Conservation (phyloP, 139 green algal species). For the Diplosphaera chodatii region DNA sequence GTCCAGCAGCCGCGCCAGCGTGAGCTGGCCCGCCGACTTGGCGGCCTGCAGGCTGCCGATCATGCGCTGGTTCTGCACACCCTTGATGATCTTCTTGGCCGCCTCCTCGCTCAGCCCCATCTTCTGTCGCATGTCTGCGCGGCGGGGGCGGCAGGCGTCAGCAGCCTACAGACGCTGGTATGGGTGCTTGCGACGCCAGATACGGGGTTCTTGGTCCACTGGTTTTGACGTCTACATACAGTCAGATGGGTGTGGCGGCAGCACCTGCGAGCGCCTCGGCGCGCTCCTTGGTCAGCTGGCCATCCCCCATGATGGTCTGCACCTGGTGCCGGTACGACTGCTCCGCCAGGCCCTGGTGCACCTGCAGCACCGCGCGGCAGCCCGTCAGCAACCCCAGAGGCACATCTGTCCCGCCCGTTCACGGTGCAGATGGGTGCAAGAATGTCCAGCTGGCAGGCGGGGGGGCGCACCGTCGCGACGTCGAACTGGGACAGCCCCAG, state of each 20-base stretch:
- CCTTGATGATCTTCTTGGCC: constrained; percentile 78
- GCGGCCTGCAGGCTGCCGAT: constrained; percentile 34
- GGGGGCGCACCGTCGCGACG: background rate
- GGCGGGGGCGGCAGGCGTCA: no score
- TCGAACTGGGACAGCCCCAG: constrained; percentile 68
- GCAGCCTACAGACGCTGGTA: no score
- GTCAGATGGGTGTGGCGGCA: no score
- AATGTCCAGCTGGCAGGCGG: no score
- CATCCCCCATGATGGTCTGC: constrained; percentile 19
- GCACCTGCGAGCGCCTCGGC: background rate
- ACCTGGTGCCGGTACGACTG: constrained; percentile 84
- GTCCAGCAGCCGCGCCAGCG: constrained; percentile 53
- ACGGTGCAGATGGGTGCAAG: no score
- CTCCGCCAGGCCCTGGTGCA: constrained; percentile 85
- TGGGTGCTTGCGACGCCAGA: no score
- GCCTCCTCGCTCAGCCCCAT: constrained; percentile 78
- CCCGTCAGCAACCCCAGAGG: no score
- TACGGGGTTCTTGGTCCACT: no score
- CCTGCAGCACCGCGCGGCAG: no score
- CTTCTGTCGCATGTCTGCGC: constrained; percentile 56
- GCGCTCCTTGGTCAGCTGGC: background rate
- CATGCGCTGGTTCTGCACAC: constrained; percentile 55
- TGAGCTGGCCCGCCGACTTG: constrained; percentile 55
- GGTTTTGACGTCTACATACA: no score
- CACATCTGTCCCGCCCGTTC: no score